Conservation (phyloP, 2,329 filamentous ascomycete species). For the Penicillium digitatum region DNA sequence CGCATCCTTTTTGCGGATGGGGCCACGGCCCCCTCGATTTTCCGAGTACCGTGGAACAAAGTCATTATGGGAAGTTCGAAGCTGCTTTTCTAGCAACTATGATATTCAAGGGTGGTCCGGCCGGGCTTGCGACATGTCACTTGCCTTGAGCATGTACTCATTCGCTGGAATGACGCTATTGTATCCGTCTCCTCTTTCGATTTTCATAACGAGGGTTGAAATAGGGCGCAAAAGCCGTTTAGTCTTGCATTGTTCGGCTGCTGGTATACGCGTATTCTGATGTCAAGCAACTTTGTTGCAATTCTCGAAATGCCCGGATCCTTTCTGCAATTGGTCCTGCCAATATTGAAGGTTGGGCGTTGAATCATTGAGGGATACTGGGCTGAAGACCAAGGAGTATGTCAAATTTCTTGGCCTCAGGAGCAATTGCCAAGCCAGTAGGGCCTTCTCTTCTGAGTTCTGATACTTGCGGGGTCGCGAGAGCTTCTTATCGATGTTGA, state of each 20-base stretch:
- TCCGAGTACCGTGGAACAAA: neutral
- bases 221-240: neutral
- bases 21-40: neutral
- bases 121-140: neutral
- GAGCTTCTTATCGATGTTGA: neutral
- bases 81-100: neutral
- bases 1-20: neutral
- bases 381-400: neutral
- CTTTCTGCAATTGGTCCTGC: neutral
- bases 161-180: neutral
- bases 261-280: neutral
- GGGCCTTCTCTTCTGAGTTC: neutral
- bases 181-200: neutral
- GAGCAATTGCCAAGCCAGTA: neutral
- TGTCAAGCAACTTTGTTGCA: neutral
- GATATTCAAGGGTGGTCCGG: neutral
- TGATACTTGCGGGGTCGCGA: neutral
- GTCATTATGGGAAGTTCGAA: neutral
- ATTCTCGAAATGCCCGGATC: neutral
- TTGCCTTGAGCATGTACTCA: neutral
- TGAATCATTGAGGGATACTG: neutral
- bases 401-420: neutral
- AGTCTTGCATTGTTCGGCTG: neutral
- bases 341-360: neutral
- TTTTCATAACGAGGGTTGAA: neutral